phyloP scores from a whole-genome alignment of 768 basidiomycete genomes.

The Lactarius vividus region DNA sequence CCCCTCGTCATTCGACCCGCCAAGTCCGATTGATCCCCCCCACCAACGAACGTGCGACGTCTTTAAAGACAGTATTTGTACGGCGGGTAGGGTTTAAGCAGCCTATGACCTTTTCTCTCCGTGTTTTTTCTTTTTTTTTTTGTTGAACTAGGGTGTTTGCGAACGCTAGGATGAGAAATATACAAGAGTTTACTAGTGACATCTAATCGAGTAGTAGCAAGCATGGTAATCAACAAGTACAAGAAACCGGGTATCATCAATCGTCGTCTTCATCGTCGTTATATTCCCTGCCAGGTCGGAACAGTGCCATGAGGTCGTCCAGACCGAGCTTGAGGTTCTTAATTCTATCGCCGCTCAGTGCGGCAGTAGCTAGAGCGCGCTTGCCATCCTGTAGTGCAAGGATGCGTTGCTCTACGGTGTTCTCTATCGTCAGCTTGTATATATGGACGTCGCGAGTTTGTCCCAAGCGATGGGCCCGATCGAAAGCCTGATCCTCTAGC shows the following conservation, averaged over 20 bases:
- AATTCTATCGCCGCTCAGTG: constrained; percentile 83
- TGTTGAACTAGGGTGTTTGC: not conserved
- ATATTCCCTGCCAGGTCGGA: constrained; percentile 53
- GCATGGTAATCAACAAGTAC: not conserved
- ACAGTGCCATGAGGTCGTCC: constrained; percentile 82
- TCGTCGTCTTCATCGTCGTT: constrained; percentile 48
- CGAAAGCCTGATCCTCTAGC: constrained; percentile 92
- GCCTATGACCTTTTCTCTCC: too few relatives aligned
- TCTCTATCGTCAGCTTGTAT: constrained; percentile 82
- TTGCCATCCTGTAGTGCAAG: constrained; percentile 92
- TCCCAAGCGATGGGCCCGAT: constrained; percentile 86
- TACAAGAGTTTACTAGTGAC: not conserved
- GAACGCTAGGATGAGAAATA: not conserved
- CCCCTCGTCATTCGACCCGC: constrained; percentile 24
- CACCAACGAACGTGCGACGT: not conserved
- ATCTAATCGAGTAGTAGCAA: not conserved
- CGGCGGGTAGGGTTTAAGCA: not conserved
- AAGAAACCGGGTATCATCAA: not conserved
- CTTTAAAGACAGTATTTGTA: not conserved
- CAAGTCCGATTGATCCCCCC: constrained; percentile 1
- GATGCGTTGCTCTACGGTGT: constrained; percentile 87
- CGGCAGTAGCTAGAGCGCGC: constrained; percentile 77
- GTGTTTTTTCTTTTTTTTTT: not conserved
- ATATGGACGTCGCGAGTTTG: constrained; percentile 86
- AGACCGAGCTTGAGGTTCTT: constrained; percentile 81